Base-by-base conservation (phyloP, 2,329 filamentous ascomycete species). In the Sodiomyces alkalinus region DNA sequence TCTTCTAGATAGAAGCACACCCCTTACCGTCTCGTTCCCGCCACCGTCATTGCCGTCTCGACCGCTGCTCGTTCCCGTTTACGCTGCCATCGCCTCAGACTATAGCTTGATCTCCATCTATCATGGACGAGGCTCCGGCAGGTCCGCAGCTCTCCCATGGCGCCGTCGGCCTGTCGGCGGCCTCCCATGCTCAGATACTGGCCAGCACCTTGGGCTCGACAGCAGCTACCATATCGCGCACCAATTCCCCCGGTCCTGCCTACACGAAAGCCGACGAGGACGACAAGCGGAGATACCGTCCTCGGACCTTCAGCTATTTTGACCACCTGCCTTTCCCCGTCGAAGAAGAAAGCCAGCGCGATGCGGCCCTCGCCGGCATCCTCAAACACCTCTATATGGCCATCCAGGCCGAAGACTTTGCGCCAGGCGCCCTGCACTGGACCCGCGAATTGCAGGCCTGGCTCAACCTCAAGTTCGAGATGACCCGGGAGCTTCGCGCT, bases 401-500 rank as follows among this genome's bases (percentile, higher is more conserved):
- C 32, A 66, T 98, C 38, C 78, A 85, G 48, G 79, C 90, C 4
- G 85, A 93, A 39, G 90, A 98, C 53, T 96, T 96, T 53, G 77
- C 80, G 15, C 82, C 87, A 0, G 90, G 90, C 19, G 90, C 87
- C 17, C 65, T 93, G 35, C 87, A 98, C 55, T 98, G 90, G 90
- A 94, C 90, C 11, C 75, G 87, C 41, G 90, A 98, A 67, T 75
- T 98, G 26, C 74, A 86, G 47, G 82, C 80, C 53, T 98, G 92
- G 90, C 65, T 98, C 40, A 80, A 79, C 30, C 73, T 98, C 53
- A 98, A 98, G 63, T 98, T 98, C 49, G 87, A 98, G 56, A 83
- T 93, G 49, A 82, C 83, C 26, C 74, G 81, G 43, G 76, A 79
- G 48, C 74, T 86, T 40, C 70, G 92, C 33, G 74, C 85, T 27